Conservation (phyloP, 2,329 filamentous ascomycete genomes). For the Neophaeococcomyces mojaviensis region DNA sequence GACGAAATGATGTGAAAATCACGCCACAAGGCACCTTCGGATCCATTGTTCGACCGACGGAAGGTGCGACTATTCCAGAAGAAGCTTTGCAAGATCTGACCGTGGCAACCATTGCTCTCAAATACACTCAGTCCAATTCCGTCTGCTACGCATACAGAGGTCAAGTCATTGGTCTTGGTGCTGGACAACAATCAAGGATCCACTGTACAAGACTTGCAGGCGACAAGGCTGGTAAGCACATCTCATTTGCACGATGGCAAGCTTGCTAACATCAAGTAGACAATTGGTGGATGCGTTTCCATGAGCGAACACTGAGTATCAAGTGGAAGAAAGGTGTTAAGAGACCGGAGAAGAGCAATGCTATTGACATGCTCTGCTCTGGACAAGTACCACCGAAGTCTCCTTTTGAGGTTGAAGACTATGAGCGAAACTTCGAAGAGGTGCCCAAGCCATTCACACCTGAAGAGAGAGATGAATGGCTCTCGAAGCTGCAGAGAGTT, state of each 20-base stretch:
- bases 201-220: slow-evolving; percentile 96
- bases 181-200: slow-evolving; percentile 94
- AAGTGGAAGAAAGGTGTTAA: slow-evolving; percentile 98
- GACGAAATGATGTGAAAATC: slow-evolving; percentile 87
- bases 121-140: slow-evolving; percentile 98
- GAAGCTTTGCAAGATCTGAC: slow-evolving; percentile 81
- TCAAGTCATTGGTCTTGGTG: slow-evolving; percentile 87
- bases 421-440: slow-evolving; percentile 83
- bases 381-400: slow-evolving; percentile 71
- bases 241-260: background rate
- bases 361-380: slow-evolving; percentile 89
- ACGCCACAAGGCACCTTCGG: slow-evolving; percentile 72
- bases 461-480: slow-evolving; percentile 80
- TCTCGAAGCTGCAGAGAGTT: slow-evolving; percentile 66
- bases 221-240: slow-evolving; percentile 60
- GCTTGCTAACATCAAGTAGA: slow-evolving; percentile 45
- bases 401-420: slow-evolving; percentile 76
- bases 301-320: slow-evolving; percentile 76
- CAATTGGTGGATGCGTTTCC: slow-evolving; percentile 99
- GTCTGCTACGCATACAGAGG: slow-evolving; percentile 95
- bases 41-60: slow-evolving; percentile 79
- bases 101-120: slow-evolving; percentile 91
- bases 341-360: slow-evolving; percentile 95
- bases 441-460: slow-evolving; percentile 74
- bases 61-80: slow-evolving; percentile 63